Base-by-base conservation (phyloP, 2,329 filamentous ascomycete species). In the Teratosphaeria nubilosa region DNA sequence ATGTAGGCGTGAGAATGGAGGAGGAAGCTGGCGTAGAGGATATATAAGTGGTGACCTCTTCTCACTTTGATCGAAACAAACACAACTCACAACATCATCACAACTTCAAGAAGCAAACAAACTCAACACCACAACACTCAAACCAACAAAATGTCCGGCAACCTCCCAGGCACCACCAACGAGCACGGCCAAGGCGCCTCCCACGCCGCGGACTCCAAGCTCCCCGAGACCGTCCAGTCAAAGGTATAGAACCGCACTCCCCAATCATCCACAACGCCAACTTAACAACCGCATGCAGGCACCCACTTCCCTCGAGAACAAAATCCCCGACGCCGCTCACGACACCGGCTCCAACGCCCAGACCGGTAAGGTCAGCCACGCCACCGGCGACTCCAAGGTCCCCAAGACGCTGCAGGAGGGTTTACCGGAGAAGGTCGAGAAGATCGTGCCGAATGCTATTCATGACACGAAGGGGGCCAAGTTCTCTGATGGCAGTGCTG, bases 361-460 rank as follows among this genome's bases (percentile, higher is more conserved):
- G 31, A 70, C 72, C 31, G 70, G 70, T 58, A 70, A 73, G 57
- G 65, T 74, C 62, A 73, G 72, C 2, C 75, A 77, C 62, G 75
- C 74, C 3, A 70, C 71, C 53, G 70, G 73, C 5, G 68, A 66
- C 24, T 73, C 70, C 16, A 74, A 72, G 20, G 76, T 78, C 0
- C 76, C 76, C 11, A 68, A 75, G 67, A 67, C 70, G 27, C 62
- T 77, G 5, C 76, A 78, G 63, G 73, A 78, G 66, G 72, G 69
- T 45, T 66, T 77, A 1, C 76, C 76, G 1, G 73, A 77, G 66
- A 73, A 70, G 32, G 63, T 78, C 4, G 76, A 78, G 69, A 70
- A 74, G 52, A 69, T 69, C 31, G 68, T 78, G 3, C 75, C 76
- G 32, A 75, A 78, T 58, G 61, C 63, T 1, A 75, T 78, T 52